Percentiles rank a stretch among this genome's conserved stretches.
phyloP scores from a whole-genome alignment of 352 stramenopile species.

The Globisporangium emineosum region DNA sequence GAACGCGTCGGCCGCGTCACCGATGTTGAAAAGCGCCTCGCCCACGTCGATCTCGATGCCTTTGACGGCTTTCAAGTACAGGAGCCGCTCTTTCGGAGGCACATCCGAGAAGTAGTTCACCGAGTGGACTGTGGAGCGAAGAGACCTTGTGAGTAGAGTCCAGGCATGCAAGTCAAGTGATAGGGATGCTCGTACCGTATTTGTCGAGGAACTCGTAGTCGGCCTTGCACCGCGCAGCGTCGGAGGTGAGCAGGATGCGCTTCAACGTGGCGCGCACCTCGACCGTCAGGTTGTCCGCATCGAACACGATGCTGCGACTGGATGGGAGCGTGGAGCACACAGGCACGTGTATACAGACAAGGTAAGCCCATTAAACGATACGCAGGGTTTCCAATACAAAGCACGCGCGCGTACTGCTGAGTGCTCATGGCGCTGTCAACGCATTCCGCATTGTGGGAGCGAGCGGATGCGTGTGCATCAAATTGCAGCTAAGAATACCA shows the following conservation, averaged over 20 bases:
- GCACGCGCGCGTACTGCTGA: not conserved
- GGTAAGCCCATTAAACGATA: not conserved
- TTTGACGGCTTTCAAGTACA: slow-evolving; percentile 62
- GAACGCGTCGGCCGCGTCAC: slow-evolving; percentile 65
- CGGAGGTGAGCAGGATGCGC: slow-evolving; percentile 42
- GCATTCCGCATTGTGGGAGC: not conserved
- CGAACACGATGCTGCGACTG: slow-evolving; percentile 9
- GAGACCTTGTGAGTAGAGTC: not conserved
- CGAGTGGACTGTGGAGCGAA: slow-evolving; percentile 42
- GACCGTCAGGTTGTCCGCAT: slow-evolving; percentile 28
- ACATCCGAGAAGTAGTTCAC: slow-evolving; percentile 69
- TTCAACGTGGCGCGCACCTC: slow-evolving; percentile 43
- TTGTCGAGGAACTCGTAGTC: slow-evolving; percentile 73
- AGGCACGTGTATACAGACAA: not conserved
- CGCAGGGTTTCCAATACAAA: not conserved
- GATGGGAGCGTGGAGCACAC: not conserved
- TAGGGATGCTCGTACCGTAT: slow-evolving; percentile 32
- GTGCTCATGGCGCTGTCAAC: not conserved
- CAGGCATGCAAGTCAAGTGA: not conserved
- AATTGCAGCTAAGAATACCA: slow-evolving; percentile 2
- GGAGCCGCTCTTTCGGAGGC: slow-evolving; percentile 42
- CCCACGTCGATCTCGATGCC: slow-evolving; percentile 61
- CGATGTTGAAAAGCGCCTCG: slow-evolving; percentile 67
- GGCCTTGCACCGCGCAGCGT: slow-evolving; percentile 33
- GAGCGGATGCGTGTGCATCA: too few species aligned